Conservation (phyloP, 805 yeast genomes). For the Saccharomycopsis javanensis region DNA sequence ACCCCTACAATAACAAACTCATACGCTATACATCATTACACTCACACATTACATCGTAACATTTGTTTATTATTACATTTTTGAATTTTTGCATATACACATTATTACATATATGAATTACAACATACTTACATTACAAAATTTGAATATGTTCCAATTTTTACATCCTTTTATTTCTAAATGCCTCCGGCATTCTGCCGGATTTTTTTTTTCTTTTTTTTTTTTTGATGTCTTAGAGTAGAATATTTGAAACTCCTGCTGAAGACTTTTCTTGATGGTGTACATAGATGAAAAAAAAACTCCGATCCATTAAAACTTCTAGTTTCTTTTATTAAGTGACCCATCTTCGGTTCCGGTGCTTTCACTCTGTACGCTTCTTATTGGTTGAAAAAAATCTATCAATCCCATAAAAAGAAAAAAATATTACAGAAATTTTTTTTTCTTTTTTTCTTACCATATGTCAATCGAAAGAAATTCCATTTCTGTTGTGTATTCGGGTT, state of each 20-base stretch:
- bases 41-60: neutral
- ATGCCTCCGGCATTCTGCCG: too few relatives aligned
- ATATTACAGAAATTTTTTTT: too few relatives aligned
- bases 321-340: neutral
- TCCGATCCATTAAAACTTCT: neutral
- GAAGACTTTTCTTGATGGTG: neutral
- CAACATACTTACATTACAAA: neutral
- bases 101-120: neutral
- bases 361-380: conserved; percentile 1
- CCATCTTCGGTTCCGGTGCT: conserved; percentile 4
- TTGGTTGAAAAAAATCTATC: neutral
- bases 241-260: too few relatives aligned
- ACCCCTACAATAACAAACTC: neutral
- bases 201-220: too few relatives aligned
- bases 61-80: too few relatives aligned
- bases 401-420: neutral
- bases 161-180: too few relatives aligned
- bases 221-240: too few relatives aligned
- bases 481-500: too few relatives aligned
- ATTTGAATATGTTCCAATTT: too few relatives aligned
- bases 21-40: neutral
- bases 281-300: neutral
- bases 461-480: too few relatives aligned
- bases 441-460: neutral
- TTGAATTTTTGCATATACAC: neutral